Evolutionary conservation across 345 rosid species (phyloP).

Genomic region (Adansonia digitata): DNA sequence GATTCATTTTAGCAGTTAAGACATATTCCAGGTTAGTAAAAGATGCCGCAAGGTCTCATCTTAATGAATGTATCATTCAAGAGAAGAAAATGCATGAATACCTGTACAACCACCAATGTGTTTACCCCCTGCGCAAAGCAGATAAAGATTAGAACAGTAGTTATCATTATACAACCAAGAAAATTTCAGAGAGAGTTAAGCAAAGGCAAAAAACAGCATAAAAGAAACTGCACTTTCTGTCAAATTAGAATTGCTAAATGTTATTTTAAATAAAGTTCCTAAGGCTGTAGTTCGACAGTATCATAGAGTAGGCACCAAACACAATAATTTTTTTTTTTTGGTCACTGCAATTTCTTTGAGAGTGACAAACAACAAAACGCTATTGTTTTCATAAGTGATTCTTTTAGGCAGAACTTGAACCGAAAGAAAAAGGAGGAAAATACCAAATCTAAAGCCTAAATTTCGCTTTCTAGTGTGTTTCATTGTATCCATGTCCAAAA

Average conservation of each 20-base stretch:
- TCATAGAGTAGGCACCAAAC: neutral
- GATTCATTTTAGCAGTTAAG: neutral
- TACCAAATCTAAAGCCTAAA: neutral
- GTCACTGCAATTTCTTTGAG: neutral
- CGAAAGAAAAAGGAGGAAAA: too few relatives aligned
- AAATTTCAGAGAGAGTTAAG: neutral
- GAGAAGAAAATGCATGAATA: constrained; percentile 20
- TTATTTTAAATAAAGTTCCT: neutral
- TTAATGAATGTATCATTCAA: neutral
- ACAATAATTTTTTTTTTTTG: too few relatives aligned
- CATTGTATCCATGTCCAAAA: neutral
- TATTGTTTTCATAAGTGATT: neutral
- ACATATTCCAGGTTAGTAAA: neutral
- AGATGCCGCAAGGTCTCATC: neutral
- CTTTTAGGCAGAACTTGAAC: neutral
- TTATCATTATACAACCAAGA: neutral
- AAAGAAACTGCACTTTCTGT: neutral
- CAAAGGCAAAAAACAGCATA: neutral
- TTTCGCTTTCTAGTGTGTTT: neutral
- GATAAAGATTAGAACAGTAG: neutral
- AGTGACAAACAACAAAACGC: neutral
- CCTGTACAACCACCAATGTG: constrained; percentile 99
- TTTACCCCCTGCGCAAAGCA: constrained; percentile 60
- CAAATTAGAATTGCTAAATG: neutral
- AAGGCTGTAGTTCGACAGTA: neutral